Base-by-base conservation (phyloP, 2,329 filamentous ascomycete genomes). In the Botrytis paeoniae region DNA sequence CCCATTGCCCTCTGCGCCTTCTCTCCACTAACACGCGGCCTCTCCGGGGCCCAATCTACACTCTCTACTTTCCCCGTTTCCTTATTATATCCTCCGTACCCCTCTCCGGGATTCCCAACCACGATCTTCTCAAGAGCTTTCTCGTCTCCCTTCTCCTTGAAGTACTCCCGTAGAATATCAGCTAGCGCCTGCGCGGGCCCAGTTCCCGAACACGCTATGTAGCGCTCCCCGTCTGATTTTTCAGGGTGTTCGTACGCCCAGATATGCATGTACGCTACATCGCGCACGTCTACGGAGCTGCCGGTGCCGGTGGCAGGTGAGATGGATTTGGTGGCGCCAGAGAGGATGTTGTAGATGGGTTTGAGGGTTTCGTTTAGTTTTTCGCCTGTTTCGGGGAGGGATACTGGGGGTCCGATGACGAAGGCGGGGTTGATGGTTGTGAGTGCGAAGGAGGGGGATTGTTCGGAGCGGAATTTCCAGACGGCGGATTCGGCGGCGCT, bases 251-350 rank as follows among this genome's bases (percentile, higher is more conserved):
- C 81, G 32, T 81, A 80, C 0, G 79, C 79, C 77, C 81, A 85
- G 3, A 82, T 77, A 22, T 83, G 78, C 60, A 84, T 78, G 12
- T 80, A 78, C 3, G 83, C 83, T 0, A 86, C 84, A 73, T 86
- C 84, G 8, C 83, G 80, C 0, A 86, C 83, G 74, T 86, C 85
- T 22, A 86, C 82, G 61, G 77, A 80, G 14, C 79, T 78, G 4
- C 75, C 78, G 0, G 80, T 75, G 8, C 77, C 79, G 20, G 76
- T 75, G 3, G 75, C 75, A 0, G 80, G 75, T 1, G 80, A 75
- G 4, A 79, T 59, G 0, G 76, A 74, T 63, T 80, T 75, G 1
- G 79, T 73, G 1, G 73, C 66, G 32, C 84, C 83, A 0, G 80
- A 78, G 70, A 84, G 80, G 14, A 84, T 75, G 2, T 80, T 70